Percentiles rank a stretch among this genome's conserved stretches.
Evolutionary conservation across 805 yeast species (phyloP).

Genomic region (Candida michaelii): DNA sequence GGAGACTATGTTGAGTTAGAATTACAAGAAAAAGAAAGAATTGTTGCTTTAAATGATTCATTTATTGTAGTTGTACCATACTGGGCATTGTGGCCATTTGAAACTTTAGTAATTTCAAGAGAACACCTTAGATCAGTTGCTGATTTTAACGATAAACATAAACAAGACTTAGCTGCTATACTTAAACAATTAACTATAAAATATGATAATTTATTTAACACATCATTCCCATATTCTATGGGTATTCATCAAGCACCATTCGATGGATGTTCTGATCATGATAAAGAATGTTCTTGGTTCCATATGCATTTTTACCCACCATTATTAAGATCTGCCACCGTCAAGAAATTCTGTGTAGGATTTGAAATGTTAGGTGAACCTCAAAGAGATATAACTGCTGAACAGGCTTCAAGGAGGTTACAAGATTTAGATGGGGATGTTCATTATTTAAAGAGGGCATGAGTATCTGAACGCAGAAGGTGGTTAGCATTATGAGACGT

Average conservation of each 20-base stretch:
- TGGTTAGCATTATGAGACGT: too few species aligned
- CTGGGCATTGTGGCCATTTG: conserved; percentile 86
- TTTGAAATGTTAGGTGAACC: conserved; percentile 69
- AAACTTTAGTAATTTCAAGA: conserved; percentile 62
- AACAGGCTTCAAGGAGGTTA: conserved; percentile 60
- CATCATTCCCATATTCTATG: conserved; percentile 79
- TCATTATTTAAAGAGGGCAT: conserved; percentile 28
- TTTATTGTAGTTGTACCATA: conserved; percentile 72
- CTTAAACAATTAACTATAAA: conserved; percentile 55
- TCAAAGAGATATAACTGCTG: conserved; percentile 68
- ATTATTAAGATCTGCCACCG: conserved; percentile 69
- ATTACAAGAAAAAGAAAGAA: conserved; percentile 47
- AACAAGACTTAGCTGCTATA: conserved; percentile 54
- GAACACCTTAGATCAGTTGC: conserved; percentile 50
- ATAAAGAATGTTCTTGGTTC: conserved; percentile 48
- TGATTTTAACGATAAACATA: conserved; percentile 48
- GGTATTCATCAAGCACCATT: conserved; percentile 78
- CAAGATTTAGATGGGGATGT: conserved; percentile 40
- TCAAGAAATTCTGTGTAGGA: conserved; percentile 73
- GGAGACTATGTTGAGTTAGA: conserved; percentile 64
- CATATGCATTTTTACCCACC: conserved; percentile 84
- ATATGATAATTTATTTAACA: conserved; percentile 68
- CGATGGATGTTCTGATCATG: conserved; percentile 36
- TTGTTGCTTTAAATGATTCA: conserved; percentile 59
- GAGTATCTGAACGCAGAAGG: too few species aligned